Conservation (phyloP, 495 filamentous ascomycete species). For the Symbiotaphrina buchneri region DNA sequence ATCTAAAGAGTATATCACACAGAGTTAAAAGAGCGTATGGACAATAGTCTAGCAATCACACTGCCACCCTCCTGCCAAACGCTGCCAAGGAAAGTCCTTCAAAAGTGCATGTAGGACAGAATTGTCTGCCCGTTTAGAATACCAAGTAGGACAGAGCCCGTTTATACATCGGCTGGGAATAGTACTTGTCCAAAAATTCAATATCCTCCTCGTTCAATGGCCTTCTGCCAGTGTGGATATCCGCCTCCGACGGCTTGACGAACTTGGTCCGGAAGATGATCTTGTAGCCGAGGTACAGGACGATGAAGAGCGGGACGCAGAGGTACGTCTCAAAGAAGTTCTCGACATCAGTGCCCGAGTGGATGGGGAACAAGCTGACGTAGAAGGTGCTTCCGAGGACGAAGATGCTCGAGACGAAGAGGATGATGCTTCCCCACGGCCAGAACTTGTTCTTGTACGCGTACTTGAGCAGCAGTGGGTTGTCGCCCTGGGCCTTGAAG, state of each 20-base stretch:
- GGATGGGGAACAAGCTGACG: conserved; percentile 7
- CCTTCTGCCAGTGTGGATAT: conserved; percentile 9
- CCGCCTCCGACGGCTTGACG: conserved; percentile 7
- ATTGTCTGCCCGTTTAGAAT: too few relatives aligned
- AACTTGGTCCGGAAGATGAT: conserved; percentile 8
- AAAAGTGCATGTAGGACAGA: too few relatives aligned
- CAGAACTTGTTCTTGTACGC: conserved; percentile 11
- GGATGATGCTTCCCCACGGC: conserved; percentile 12
- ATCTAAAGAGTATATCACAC: too few relatives aligned
- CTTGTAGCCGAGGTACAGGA: conserved; percentile 28
- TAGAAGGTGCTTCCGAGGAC: conserved; percentile 8
- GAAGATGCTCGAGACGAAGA: conserved; percentile 6
- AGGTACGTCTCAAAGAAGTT: conserved; percentile 40
- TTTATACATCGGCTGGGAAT: conserved; percentile 7
- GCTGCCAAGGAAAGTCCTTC: too few relatives aligned
- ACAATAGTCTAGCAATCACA: too few relatives aligned
- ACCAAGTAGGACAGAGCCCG: too few relatives aligned
- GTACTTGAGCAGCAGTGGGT: conserved; percentile 9
- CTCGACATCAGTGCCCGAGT: too few relatives aligned
- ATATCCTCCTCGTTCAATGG: too few relatives aligned
- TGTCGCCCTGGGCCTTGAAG: conserved; percentile 13
- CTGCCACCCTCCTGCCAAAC: too few relatives aligned
- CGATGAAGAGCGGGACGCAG: conserved; percentile 34
- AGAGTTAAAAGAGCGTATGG: too few relatives aligned
- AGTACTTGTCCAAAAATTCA: conserved; percentile 9